These are phyloP conservation scores for Protomyces lactucae-debilis DNA, from an alignment of 1,139 yeast species.

Conservation along the genomic window DNA sequence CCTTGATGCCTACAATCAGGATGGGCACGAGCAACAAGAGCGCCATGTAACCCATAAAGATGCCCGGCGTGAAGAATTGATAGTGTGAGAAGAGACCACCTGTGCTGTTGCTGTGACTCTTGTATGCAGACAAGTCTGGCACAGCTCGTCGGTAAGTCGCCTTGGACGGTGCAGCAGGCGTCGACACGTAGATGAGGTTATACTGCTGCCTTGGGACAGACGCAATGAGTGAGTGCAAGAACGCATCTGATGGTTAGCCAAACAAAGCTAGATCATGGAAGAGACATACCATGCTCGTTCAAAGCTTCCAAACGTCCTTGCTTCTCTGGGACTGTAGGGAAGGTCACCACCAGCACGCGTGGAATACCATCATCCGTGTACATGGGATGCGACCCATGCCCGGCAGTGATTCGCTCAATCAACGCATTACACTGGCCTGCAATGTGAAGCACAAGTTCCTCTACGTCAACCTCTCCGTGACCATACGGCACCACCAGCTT, in stretches of 20 bases:
- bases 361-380: constrained; percentile 1
- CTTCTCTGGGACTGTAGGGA: constrained; percentile 9
- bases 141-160: constrained; percentile 19
- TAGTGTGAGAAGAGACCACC: constrained; percentile 45
- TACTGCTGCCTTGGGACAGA: constrained; percentile 7
- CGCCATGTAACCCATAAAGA: constrained; percentile 63
- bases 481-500: constrained; percentile 26
- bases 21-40: constrained; percentile 51
- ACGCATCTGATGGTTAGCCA: constrained; percentile 1
- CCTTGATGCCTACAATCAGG: constrained; percentile 52
- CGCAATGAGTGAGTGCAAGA: constrained; percentile 13
- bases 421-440: constrained; percentile 4
- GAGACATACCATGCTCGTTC: neutral
- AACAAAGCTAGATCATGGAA: neutral
- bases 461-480: constrained; percentile 14
- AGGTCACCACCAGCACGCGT: constrained; percentile 11
- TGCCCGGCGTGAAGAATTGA: constrained; percentile 56
- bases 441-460: constrained; percentile 5
- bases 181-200: constrained; percentile 19
- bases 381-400: constrained; percentile 11
- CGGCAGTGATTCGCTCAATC: constrained; percentile 18
- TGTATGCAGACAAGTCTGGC: neutral
- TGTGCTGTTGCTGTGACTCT: neutral
- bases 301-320: neutral
- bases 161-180: constrained; percentile 18